A percentile compares a stretch with the other conserved stretches of the same genome.
Conservation (phyloP, 768 basidiomycete species). For the Hypholoma sublateritium region DNA sequence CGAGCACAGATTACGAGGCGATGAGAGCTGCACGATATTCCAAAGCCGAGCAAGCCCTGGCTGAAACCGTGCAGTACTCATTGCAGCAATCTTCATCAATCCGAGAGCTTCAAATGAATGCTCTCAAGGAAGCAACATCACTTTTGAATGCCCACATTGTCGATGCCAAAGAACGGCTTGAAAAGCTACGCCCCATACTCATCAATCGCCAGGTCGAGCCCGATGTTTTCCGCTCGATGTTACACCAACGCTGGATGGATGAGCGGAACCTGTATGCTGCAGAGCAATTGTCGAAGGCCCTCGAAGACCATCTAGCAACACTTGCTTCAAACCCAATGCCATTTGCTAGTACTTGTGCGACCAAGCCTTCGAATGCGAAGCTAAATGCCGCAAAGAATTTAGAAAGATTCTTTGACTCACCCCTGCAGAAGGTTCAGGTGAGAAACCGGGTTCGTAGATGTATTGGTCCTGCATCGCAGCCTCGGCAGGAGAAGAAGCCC, state of each 20-base stretch:
- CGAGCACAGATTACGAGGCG: too few relatives aligned
- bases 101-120: constrained; percentile 40
- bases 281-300: constrained; percentile 33
- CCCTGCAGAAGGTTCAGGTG: constrained; percentile 32
- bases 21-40: constrained; percentile 35
- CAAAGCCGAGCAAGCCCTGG: constrained; percentile 42
- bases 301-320: constrained; percentile 34
- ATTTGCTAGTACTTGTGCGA: not conserved
- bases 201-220: constrained; percentile 39
- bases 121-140: constrained; percentile 43
- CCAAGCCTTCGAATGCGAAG: not conserved
- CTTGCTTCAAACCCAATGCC: constrained; percentile 13
- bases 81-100: constrained; percentile 31
- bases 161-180: constrained; percentile 43
- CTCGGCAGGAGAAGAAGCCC: constrained; percentile 30
- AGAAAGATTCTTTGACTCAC: constrained; percentile 33
- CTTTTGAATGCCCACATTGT: constrained; percentile 42
- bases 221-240: constrained; percentile 32
- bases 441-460: constrained; percentile 27
- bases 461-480: constrained; percentile 13
- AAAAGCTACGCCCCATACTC: constrained; percentile 37
- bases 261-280: constrained; percentile 41
- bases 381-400: constrained; percentile 31
- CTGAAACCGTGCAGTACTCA: constrained; percentile 30
- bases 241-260: constrained; percentile 51